phyloP scores from a whole-genome alignment of 2,329 filamentous ascomycete genomes.

The Botrytis deweyae region DNA sequence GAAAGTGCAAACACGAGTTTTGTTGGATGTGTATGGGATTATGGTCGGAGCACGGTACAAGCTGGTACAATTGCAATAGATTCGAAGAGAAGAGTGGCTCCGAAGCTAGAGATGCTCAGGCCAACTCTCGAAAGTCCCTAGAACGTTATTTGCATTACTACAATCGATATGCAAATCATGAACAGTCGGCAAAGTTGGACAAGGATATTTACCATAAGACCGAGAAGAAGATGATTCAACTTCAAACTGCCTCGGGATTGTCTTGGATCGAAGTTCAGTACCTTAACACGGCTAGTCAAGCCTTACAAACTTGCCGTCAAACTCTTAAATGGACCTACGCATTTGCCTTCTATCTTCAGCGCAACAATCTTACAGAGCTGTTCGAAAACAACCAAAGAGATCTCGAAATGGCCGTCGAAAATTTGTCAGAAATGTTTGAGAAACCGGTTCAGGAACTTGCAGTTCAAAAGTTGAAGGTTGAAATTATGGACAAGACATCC shows the following conservation, averaged over 20 bases:
- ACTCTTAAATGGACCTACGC: slow-evolving; percentile 99
- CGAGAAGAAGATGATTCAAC: slow-evolving; percentile 97
- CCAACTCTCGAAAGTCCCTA: slow-evolving; percentile 82
- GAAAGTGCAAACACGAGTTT: slow-evolving; percentile 94
- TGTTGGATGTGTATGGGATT: slow-evolving; percentile 99
- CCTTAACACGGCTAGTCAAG: slow-evolving; percentile 86
- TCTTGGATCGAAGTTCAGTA: slow-evolving; percentile 99
- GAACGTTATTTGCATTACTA: slow-evolving; percentile 99
- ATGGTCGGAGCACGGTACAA: slow-evolving; percentile 97
- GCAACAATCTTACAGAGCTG: slow-evolving; percentile 94
- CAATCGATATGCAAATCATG: slow-evolving; percentile 98
- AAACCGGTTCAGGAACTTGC: slow-evolving; percentile 87
- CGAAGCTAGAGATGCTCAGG: slow-evolving; percentile 88
- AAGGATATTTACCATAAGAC: slow-evolving; percentile 96
- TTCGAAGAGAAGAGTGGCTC: slow-evolving; percentile 94
- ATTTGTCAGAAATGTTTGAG: slow-evolving; percentile 98
- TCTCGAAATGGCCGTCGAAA: slow-evolving; percentile 94
- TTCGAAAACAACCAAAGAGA: slow-evolving; percentile 99
- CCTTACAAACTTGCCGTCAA: slow-evolving; percentile 93
- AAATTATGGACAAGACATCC: slow-evolving; percentile 97
- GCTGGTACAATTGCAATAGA: slow-evolving; percentile 99
- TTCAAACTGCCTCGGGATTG: slow-evolving; percentile 91
- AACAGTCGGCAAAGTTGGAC: slow-evolving; percentile 94
- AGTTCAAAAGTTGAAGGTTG: slow-evolving; percentile 87
- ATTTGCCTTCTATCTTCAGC: slow-evolving; percentile 94